Percentiles rank a stretch among this genome's conserved stretches.
Evolutionary conservation across 805 yeast species (phyloP).

Genomic region (Saccharomycopsis fodiens): DNA sequence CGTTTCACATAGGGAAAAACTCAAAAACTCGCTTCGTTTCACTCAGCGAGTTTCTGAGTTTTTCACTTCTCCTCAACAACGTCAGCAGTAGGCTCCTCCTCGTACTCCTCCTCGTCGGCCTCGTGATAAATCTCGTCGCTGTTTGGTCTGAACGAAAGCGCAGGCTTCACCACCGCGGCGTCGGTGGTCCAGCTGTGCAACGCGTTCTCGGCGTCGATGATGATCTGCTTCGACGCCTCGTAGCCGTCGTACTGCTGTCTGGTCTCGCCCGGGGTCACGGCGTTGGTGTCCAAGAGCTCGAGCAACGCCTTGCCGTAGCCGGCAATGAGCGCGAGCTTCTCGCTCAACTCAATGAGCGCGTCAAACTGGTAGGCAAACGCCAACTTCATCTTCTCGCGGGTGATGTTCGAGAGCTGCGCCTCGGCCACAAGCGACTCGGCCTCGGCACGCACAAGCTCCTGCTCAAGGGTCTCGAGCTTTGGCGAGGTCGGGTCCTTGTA

Average conservation of each 20-base stretch:
- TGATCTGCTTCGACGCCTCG: constrained; percentile 96
- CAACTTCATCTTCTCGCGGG: constrained; percentile 96
- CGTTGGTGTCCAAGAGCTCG: constrained; percentile 92
- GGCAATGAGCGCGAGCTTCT: constrained; percentile 93
- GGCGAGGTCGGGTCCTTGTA: constrained; percentile 98
- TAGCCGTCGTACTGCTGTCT: constrained; percentile 98
- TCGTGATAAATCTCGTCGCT: constrained; percentile 55
- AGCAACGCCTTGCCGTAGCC: constrained; percentile 97
- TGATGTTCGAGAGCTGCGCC: constrained; percentile 96
- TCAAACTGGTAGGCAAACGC: constrained; percentile 96
- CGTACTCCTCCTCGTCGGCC: constrained; percentile 36
- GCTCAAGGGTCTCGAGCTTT: constrained; percentile 91
- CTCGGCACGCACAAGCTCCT: constrained; percentile 97
- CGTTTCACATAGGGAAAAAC: too few relatives aligned
- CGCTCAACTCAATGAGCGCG: constrained; percentile 88
- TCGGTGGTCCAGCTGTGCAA: constrained; percentile 96
- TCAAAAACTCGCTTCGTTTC: too few relatives aligned
- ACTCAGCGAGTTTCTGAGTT: too few relatives aligned
- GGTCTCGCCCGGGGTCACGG: constrained; percentile 98
- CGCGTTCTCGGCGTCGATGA: constrained; percentile 93
- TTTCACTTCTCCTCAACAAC: not conserved
- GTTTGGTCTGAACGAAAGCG: constrained; percentile 76
- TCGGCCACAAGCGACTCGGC: constrained; percentile 98
- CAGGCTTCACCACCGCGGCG: constrained; percentile 89
- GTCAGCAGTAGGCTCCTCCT: constrained; percentile 16